Base-by-base conservation (phyloP, 2,329 filamentous ascomycete genomes). In the Microcyclospora tardicrescens region DNA sequence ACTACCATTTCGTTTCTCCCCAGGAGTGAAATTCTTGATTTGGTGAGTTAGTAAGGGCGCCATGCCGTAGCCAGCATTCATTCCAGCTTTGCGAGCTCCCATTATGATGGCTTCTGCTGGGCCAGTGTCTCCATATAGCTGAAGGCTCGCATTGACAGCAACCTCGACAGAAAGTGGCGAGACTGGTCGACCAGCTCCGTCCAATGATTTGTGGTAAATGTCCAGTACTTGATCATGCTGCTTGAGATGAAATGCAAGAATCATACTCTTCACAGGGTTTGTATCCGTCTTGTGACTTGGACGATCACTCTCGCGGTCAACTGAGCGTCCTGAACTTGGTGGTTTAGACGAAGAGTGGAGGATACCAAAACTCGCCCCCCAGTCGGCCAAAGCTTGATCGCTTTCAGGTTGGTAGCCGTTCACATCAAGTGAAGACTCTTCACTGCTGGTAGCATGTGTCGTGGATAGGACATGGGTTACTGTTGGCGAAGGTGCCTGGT, bases 111-210 rank as follows among this genome's bases (percentile, higher is more conserved):
- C 32, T 29, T 46, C 37, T 12, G 52, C 54, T 15, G 41, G 43
- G 11, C 34, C 34, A 15, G 38, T 11, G 15, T 50, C 34, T 29
- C 51, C 52, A 16, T 50, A 35, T 5, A 45, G 38, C 13, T 51
- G 50, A 15, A 59, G 37, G 28, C 46, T 48, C 10, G 57, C 53
- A 36, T 57, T 47, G 5, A 57, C 40, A 1, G 55, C 55, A 10
- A 57, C 36, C 28, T 56, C 47, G 10, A 61, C 46, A 2, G 47
- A 42, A 13, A 45, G 40, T 6, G 46, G 41, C 11, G 56, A 56
- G 11, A 37, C 24, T 14, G 54, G 53, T 11, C 55, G 31, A n/a
- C 49, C 50, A 16, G 34, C 39, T 13, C 41, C 16, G 13, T 45
- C 44, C 5, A 47, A 37, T 5, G 44, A 51, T 10, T 19, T 16